These are phyloP conservation scores for Diaporthe nobilis DNA, from an alignment of 2,329 filamentous ascomycete species.

Conservation along the genomic window DNA sequence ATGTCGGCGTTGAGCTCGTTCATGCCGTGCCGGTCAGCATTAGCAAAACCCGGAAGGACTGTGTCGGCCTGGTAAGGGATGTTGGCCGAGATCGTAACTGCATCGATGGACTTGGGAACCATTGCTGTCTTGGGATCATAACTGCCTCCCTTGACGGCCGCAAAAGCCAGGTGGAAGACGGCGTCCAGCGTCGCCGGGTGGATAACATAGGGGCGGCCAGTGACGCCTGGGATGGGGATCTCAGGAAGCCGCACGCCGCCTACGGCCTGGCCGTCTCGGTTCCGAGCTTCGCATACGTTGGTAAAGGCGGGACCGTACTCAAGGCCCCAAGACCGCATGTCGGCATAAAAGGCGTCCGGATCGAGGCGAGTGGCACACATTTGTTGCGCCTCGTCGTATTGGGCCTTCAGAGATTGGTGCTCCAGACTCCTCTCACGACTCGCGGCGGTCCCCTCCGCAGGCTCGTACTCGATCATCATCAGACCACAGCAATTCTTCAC, in stretches of 20 bases:
- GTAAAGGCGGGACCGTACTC: background rate
- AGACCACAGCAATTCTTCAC: slow-evolving; percentile 36
- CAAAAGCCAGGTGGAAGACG: slow-evolving; percentile 48
- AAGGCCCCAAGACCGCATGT: slow-evolving; percentile 3
- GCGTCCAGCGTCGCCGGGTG: slow-evolving; percentile 55
- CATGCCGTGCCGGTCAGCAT: slow-evolving; percentile 34
- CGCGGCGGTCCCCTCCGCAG: slow-evolving; percentile 33
- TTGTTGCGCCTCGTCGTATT: slow-evolving; percentile 30
- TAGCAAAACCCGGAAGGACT: slow-evolving; percentile 34
- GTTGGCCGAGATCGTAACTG: slow-evolving; percentile 36
- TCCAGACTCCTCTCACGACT: slow-evolving; percentile 28
- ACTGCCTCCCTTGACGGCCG: slow-evolving; percentile 3
- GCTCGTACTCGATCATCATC: slow-evolving; percentile 37
- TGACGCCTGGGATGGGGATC: background rate
- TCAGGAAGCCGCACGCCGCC: background rate
- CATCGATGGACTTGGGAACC: slow-evolving; percentile 14
- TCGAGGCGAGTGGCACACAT: background rate
- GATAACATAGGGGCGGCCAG: slow-evolving; percentile 46
- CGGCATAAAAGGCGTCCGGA: background rate
- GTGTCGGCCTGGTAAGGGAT: slow-evolving; percentile 33
- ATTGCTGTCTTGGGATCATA: background rate
- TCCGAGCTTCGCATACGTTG: background rate
- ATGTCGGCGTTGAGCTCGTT: slow-evolving; percentile 35
- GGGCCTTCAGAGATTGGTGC: slow-evolving; percentile 16
- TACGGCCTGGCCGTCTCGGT: background rate